Evolutionary conservation across 148 eudicot genomes (phyloP).

Genomic region (Pharnaceum exiguum): DNA sequence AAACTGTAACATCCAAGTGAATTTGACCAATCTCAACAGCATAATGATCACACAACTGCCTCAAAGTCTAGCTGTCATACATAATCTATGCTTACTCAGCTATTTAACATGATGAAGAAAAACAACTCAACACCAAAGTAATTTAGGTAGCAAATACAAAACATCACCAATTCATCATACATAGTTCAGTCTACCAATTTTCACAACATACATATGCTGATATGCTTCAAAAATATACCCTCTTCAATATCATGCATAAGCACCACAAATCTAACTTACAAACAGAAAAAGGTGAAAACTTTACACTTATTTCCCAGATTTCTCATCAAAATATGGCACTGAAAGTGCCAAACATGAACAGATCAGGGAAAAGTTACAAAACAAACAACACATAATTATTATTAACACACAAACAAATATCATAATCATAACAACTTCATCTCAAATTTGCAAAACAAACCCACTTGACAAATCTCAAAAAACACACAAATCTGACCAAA

Average conservation of each 20-base stretch:
- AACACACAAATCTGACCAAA: constrained; percentile 4
- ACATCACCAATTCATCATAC: not conserved
- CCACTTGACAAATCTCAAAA: no score
- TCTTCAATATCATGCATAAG: not conserved
- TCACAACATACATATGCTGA: no score
- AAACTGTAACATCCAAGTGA: not conserved
- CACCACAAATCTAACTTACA: not conserved
- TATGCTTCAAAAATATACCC: not conserved
- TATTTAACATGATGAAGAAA: no score
- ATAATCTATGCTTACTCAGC: no score
- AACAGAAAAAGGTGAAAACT: no score
- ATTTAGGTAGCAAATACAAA: no score
- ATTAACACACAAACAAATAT: not conserved
- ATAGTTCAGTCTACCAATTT: not conserved
- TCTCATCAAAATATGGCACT: no score
- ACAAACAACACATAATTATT: not conserved
- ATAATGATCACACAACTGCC: not conserved
- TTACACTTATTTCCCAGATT: no score
- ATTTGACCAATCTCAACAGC: constrained; percentile 3
- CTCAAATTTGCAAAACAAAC: no score
- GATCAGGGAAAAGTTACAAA: not conserved
- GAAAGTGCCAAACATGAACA: no score
- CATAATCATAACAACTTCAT: not conserved
- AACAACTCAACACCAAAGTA: no score
- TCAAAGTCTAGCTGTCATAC: no score